A percentile compares a stretch with the other conserved stretches of the same genome.
These are phyloP conservation scores for Pseudogymnoascus sp. DNA, from an alignment of 2,329 filamentous ascomycete species.

Conservation along the genomic window DNA sequence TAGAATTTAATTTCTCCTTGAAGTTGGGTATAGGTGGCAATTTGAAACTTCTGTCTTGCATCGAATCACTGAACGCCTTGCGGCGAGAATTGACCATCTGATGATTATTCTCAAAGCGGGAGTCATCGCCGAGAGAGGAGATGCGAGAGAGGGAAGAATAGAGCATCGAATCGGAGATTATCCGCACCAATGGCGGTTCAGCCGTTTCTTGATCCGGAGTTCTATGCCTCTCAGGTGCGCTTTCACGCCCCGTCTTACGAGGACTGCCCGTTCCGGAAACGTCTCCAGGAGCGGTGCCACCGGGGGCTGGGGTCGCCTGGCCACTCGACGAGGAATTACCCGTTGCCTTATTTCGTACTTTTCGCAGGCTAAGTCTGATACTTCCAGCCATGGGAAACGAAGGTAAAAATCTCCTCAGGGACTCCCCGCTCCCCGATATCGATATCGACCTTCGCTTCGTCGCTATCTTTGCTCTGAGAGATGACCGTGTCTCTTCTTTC, in stretches of 20 bases:
- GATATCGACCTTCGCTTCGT: conserved; percentile 38
- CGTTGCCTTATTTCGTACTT: not conserved
- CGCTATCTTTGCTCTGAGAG: not conserved
- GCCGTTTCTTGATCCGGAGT: not conserved
- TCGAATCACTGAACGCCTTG: conserved; percentile 84
- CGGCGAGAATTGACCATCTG: conserved; percentile 82
- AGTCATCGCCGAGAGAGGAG: conserved; percentile 79
- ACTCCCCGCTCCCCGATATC: conserved; percentile 49
- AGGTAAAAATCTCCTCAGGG: conserved; percentile 46
- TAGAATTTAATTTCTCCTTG: conserved; percentile 13
- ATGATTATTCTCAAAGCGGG: conserved; percentile 69
- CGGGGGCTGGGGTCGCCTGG: not conserved
- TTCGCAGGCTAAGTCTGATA: not conserved
- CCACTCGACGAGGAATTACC: not conserved
- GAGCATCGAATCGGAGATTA: conserved; percentile 70
- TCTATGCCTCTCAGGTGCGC: not conserved
- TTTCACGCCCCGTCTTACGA: not conserved
- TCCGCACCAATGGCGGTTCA: conserved; percentile 41
- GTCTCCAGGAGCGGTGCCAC: not conserved
- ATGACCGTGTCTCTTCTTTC: conserved; percentile 27
- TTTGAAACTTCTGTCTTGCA: conserved; percentile 75
- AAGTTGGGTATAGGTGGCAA: conserved; percentile 48
- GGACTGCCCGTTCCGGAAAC: not conserved
- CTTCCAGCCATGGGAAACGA: not conserved
- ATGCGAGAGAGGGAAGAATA: conserved; percentile 68